phyloP scores from a whole-genome alignment of 148 eudicot species.

The Agrostemma githago region DNA sequence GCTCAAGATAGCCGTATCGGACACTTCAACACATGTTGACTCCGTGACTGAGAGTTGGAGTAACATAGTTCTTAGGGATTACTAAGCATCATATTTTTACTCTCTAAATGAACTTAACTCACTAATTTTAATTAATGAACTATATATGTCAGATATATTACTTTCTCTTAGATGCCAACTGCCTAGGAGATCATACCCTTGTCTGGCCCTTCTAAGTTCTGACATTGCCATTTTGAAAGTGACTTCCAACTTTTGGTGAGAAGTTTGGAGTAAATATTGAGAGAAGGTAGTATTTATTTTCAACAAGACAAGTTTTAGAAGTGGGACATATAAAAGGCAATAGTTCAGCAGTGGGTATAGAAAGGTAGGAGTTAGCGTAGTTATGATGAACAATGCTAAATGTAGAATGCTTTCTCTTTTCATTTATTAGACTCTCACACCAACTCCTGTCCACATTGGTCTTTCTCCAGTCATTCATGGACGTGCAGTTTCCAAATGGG shows the following conservation, averaged over 20 bases:
- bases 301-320: neutral
- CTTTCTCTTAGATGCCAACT: too few relatives aligned
- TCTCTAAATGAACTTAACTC: too few relatives aligned
- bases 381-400: neutral
- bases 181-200: too few relatives aligned
- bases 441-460: conserved; percentile 4
- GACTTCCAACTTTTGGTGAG: neutral
- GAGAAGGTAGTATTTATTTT: neutral
- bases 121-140: too few relatives aligned
- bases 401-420: neutral
- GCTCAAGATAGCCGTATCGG: too few relatives aligned
- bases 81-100: neutral
- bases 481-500: conserved; percentile 93
- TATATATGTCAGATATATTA: too few relatives aligned
- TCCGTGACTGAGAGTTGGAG: too few relatives aligned
- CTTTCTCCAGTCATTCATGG: conserved; percentile 83
- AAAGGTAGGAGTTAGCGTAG: neutral
- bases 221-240: too few relatives aligned
- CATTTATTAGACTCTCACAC: conserved; percentile 17
- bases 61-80: neutral
- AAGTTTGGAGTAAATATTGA: neutral
- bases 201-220: too few relatives aligned
- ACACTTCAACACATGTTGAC: too few relatives aligned
- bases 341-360: neutral
- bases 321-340: neutral